phyloP scores from a whole-genome alignment of 345 rosid species.

The Physaria fendleri region DNA sequence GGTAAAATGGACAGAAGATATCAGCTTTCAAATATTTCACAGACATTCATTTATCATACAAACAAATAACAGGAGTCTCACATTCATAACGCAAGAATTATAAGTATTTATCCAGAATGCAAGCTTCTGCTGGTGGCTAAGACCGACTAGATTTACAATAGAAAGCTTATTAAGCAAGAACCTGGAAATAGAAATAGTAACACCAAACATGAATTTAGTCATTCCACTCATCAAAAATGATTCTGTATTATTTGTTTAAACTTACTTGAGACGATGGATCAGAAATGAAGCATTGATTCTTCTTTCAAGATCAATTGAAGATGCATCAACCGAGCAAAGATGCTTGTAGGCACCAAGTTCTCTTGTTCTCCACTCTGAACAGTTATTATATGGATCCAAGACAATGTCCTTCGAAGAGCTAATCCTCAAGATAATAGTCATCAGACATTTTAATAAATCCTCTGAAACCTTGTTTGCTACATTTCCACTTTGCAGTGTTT shows the following conservation, averaged over 20 bases:
- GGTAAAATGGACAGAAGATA: background rate
- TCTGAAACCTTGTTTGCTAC: constrained; percentile 69
- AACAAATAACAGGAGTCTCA: constrained; percentile 23
- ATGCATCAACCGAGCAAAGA: constrained; percentile 47
- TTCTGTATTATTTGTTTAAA: background rate
- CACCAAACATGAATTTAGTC: constrained; percentile 9
- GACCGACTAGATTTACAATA: constrained; percentile 51
- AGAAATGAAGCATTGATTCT: constrained; percentile 48
- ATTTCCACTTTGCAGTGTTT: constrained; percentile 32
- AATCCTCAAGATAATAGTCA: constrained; percentile 57
- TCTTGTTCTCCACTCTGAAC: constrained; percentile 31
- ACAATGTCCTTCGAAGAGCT: constrained; percentile 50
- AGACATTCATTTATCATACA: background rate
- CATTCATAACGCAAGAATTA: constrained; percentile 84
- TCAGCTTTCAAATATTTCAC: background rate
- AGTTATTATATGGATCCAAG: constrained; percentile 55
- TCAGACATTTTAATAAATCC: constrained; percentile 58
- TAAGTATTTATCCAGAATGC: constrained; percentile 96
- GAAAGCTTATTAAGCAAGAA: constrained; percentile 69
- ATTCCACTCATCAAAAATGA: background rate
- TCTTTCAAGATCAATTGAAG: constrained; percentile 55
- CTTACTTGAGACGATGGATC: constrained; percentile 73
- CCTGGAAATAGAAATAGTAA: constrained; percentile 36
- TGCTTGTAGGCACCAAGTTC: constrained; percentile 64
- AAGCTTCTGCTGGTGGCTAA: constrained; percentile 85